Percentiles rank a stretch among this genome's conserved stretches.
phyloP scores from a whole-genome alignment of 108 stramenopile species.

The Parietichytrium sp. region DNA sequence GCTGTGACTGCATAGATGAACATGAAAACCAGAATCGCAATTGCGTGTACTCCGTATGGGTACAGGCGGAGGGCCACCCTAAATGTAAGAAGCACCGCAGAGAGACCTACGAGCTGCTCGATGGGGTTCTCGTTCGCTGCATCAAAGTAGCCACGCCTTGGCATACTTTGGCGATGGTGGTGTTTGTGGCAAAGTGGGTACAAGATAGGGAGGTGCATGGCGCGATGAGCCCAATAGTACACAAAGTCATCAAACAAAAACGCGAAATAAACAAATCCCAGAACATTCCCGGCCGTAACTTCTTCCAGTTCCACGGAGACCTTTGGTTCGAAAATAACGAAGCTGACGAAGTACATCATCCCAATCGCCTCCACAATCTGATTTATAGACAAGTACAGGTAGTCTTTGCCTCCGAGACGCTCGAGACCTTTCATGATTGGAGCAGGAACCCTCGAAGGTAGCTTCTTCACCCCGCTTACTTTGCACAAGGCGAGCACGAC shows the following conservation, averaged over 20 bases:
- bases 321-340: slow-evolving; percentile 60
- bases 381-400: slow-evolving; percentile 72
- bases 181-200: slow-evolving; percentile 87
- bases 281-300: slow-evolving; percentile 64
- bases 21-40: slow-evolving; percentile 66
- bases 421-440: slow-evolving; percentile 55
- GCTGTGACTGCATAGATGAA: slow-evolving; percentile 52
- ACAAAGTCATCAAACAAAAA: slow-evolving; percentile 76
- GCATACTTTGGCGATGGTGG: slow-evolving; percentile 87
- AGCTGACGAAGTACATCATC: slow-evolving; percentile 70
- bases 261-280: slow-evolving; percentile 70
- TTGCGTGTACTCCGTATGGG: slow-evolving; percentile 62
- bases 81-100: slow-evolving; percentile 61
- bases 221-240: slow-evolving; percentile 78
- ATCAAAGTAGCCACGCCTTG: slow-evolving; percentile 80
- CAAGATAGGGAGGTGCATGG: slow-evolving; percentile 72
- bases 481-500: background rate
- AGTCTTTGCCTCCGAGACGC: slow-evolving; percentile 43
- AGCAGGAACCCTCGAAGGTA: background rate
- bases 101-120: slow-evolving; percentile 75
- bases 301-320: slow-evolving; percentile 57
- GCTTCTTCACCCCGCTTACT: background rate
- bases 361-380: slow-evolving; percentile 77
- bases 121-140: slow-evolving; percentile 90
- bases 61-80: slow-evolving; percentile 50